These are phyloP conservation scores for Clathrus columnatus DNA, from an alignment of 768 basidiomycete genomes.

Conservation along the genomic window DNA sequence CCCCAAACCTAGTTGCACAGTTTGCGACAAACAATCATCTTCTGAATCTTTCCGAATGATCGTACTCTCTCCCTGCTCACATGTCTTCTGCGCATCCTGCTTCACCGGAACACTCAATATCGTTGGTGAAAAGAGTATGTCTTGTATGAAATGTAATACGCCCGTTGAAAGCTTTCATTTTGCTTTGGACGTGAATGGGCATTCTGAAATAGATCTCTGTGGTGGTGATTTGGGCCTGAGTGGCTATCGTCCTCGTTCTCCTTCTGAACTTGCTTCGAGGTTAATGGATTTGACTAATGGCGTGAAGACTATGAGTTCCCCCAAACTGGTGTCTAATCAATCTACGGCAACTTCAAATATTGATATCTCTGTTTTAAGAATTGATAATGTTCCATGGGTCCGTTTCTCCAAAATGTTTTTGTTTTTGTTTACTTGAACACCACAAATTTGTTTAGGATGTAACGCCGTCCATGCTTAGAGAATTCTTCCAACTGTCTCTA, in stretches of 20 bases:
- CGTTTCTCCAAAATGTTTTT: too few species aligned
- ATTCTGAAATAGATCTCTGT: not conserved
- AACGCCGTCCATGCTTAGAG: constrained; percentile 71
- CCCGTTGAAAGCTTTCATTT: constrained; percentile 65
- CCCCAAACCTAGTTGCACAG: constrained; percentile 42
- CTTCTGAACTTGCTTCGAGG: not conserved
- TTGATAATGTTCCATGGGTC: constrained; percentile 89
- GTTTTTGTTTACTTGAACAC: constrained; percentile 1
- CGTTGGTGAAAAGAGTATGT: constrained; percentile 83
- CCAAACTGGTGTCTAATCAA: too few species aligned
- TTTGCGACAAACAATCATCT: constrained; percentile 43
- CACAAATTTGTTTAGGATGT: constrained; percentile 49
- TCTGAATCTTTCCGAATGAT: constrained; percentile 44
- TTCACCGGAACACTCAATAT: constrained; percentile 83
- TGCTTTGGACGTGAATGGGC: constrained; percentile 1
- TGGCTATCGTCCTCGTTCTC: not conserved
- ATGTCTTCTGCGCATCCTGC: constrained; percentile 71
- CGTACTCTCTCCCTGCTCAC: constrained; percentile 58
- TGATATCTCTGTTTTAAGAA: constrained; percentile 59
- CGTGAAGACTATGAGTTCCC: not conserved
- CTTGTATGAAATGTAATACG: constrained; percentile 69
- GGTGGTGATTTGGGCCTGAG: not conserved
- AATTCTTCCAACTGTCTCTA: constrained; percentile 39
- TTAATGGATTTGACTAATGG: not conserved
- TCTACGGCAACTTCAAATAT: too few species aligned